phyloP scores from a whole-genome alignment of 768 basidiomycete species.

The Dentipellis fragilis region DNA sequence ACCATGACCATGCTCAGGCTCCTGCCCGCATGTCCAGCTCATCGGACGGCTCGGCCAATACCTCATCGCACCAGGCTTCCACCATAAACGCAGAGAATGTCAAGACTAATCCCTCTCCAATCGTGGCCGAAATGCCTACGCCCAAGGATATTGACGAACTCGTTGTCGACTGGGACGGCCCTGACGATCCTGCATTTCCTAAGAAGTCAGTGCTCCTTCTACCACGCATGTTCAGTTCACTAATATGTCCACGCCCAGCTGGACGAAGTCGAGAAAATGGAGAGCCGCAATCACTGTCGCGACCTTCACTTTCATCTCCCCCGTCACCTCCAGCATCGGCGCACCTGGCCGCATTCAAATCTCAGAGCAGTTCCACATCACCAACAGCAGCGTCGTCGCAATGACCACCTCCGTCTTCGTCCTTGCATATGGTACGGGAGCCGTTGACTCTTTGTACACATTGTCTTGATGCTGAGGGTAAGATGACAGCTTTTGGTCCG shows the following conservation, averaged over 20 bases:
- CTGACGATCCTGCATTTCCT: constrained; percentile 7
- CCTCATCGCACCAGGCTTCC: not conserved
- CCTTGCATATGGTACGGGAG: constrained; percentile 52
- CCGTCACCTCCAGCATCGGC: constrained; percentile 65
- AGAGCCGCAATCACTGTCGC: constrained; percentile 48
- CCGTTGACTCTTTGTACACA: not conserved
- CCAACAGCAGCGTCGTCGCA: constrained; percentile 34
- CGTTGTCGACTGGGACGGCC: constrained; percentile 10
- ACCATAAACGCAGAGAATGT: not conserved
- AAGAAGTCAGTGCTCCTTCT: not conserved
- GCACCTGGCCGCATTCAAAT: constrained; percentile 51
- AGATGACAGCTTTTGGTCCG: not conserved
- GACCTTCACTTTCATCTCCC: constrained; percentile 52
- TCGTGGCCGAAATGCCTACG: too few relatives aligned
- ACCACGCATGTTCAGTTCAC: not conserved
- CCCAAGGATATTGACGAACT: not conserved
- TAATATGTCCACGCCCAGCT: constrained; percentile 1
- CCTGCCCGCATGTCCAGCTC: not conserved
- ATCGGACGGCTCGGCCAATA: not conserved
- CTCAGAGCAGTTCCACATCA: constrained; percentile 44
- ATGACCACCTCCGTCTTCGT: constrained; percentile 53
- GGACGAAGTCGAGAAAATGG: constrained; percentile 7
- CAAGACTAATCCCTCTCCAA: not conserved
- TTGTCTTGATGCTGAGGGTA: not conserved
- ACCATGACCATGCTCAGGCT: not conserved